These are phyloP conservation scores for Parascedosporium putredinis DNA, from an alignment of 2,329 filamentous ascomycete species.

Conservation along the genomic window DNA sequence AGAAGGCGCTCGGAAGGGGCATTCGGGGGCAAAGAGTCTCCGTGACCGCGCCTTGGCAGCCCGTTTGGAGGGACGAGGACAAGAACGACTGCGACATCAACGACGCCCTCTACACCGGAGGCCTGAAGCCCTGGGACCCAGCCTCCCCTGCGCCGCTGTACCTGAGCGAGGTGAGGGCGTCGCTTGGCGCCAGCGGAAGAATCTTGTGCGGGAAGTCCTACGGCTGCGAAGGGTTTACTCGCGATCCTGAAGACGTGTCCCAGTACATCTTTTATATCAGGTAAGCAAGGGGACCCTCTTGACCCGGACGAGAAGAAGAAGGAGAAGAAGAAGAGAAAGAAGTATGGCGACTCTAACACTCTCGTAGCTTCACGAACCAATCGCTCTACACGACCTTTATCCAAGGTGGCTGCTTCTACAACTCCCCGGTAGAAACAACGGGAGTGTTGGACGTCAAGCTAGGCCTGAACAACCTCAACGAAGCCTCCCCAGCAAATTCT, in stretches of 20 bases:
- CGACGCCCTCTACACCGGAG: not conserved
- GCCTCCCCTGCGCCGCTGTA: not conserved
- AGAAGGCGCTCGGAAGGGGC: not conserved
- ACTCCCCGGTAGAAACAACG: not conserved
- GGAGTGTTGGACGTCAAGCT: not conserved
- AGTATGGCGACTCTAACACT: too few species aligned
- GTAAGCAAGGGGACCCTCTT: not conserved
- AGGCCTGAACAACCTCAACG: not conserved
- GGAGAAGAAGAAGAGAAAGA: too few species aligned
- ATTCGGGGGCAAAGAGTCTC: not conserved
- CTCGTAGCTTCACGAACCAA: constrained; percentile 3
- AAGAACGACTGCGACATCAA: not conserved
- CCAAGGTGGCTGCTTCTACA: constrained; percentile 1
- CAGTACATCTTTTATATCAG: constrained; percentile 4
- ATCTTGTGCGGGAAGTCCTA: not conserved
- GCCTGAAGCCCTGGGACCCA: not conserved
- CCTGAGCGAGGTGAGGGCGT: not conserved
- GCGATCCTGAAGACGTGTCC: not conserved
- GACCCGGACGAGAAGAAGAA: not conserved
- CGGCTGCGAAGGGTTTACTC: not conserved
- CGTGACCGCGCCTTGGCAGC: not conserved
- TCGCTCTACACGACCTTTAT: not conserved
- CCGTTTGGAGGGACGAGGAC: not conserved
- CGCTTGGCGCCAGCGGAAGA: not conserved
- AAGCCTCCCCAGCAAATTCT: not conserved